Evolutionary conservation across 2,329 filamentous ascomycete species (phyloP), one percentile per base, ranked within the genome.

Genomic region (Arthroderma sp.): DNA sequence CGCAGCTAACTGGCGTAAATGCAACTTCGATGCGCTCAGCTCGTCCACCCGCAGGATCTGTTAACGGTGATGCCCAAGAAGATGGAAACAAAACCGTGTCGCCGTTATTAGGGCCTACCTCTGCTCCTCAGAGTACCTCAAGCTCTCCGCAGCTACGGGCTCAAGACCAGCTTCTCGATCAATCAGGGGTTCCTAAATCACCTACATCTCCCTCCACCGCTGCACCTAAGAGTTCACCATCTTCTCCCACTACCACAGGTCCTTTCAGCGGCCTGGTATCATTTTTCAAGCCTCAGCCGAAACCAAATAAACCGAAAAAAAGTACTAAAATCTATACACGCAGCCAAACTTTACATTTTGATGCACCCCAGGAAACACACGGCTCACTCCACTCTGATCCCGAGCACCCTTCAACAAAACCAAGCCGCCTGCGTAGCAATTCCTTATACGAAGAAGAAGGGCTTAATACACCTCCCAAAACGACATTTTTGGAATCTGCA

Each of bases 401-500:
- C 2, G 28, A 37, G 4, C 11, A 43, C 4, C 8, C 40, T 43
- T 30, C 39, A 7, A 30, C 42, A 39, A n/a, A 51, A 51, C 6
- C 52, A 53, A 29, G 42, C 50, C 36, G n/a, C 4, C 68, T 70
- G 3, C 63, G 71, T 44, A 73, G 73, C 5, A 68, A 73, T 48
- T 73, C 73, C 3, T 53, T 69, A 3, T 58, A 70, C 33, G 41
- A 43, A 11, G 68, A 73, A 36, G 63, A 66, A 38, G 60, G 60
- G 32, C 62, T 83, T 44, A 70, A 76, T 43, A 82, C 86, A 5
- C 91, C 91, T 3, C 91, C 91, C 0, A 83, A 78, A 55, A 96
- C 91, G 0, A 93, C 86, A 0, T 83, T 98, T 50, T 94, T 98
- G 48, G 91, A 98, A 66, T 88, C 89, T 4, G 91, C 91, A 0